Conservation (phyloP, 164 flowering plant genomes). For the Chimonanthus salicifolius region DNA sequence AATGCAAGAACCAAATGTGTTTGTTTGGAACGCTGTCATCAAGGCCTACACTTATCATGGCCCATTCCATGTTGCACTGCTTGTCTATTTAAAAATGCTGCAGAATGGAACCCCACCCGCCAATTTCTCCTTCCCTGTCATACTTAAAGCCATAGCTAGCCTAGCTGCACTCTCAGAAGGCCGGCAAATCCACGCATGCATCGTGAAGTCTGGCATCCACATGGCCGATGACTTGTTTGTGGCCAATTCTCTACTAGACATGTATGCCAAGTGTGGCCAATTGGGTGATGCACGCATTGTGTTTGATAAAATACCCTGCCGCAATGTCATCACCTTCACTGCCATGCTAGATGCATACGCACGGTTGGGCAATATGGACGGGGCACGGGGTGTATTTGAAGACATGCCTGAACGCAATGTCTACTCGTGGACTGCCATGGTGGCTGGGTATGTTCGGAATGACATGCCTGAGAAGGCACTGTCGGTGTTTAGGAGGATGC, state of each 20-base stretch:
- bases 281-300: constrained; percentile 34
- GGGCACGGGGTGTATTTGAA: constrained; percentile 63
- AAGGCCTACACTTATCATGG: constrained; percentile 38
- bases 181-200: constrained; percentile 54
- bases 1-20: constrained; percentile 44
- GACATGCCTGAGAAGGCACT: constrained; percentile 39
- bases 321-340: constrained; percentile 67
- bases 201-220: constrained; percentile 52
- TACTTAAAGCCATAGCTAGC: constrained; percentile 54
- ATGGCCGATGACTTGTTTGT: constrained; percentile 42
- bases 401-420: constrained; percentile 55
- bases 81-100: constrained; percentile 43
- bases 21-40: constrained; percentile 62
- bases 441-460: constrained; percentile 62
- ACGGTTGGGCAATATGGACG: constrained; percentile 47
- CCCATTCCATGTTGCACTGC: constrained; percentile 33
- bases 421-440: constrained; percentile 75
- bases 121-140: constrained; percentile 64
- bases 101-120: constrained; percentile 44
- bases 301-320: constrained; percentile 32
- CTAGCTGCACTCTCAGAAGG: constrained; percentile 29
- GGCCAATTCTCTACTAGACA: constrained; percentile 54
- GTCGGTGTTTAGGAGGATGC: constrained; percentile 56
- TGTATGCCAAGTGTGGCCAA: constrained; percentile 73
- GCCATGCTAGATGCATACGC: constrained; percentile 77